These are phyloP conservation scores for Dryas integrifolia DNA, from an alignment of 331 rosid genomes.

Conservation along the genomic window DNA sequence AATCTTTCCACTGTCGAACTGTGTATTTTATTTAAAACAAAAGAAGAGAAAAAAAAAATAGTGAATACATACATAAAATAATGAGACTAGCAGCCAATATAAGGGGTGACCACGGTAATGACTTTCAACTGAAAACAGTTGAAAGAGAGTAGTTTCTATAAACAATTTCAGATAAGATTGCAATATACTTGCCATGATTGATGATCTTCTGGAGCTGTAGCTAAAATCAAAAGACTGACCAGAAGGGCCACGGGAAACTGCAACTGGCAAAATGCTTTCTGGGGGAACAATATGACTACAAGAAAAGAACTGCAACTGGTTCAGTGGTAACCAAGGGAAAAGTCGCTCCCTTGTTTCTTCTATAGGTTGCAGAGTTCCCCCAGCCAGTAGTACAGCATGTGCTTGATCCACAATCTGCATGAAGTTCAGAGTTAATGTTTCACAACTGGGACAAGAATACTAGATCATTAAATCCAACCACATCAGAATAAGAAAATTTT, in stretches of 20 bases:
- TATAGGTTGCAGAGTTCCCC: constrained; percentile 90
- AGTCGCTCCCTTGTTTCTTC: constrained; percentile 93
- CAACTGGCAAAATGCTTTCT: constrained; percentile 77
- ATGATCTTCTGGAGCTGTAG: constrained; percentile 68
- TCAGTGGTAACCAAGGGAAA: constrained; percentile 65
- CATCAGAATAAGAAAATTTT: constrained; percentile 24
- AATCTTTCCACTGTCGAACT: background rate
- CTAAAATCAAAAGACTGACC: constrained; percentile 83
- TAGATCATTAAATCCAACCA: background rate
- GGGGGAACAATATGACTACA: constrained; percentile 86
- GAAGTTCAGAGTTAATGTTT: constrained; percentile 29
- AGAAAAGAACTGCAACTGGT: constrained; percentile 76
- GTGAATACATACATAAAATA: background rate
- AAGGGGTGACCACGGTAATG: background rate
- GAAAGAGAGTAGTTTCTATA: background rate
- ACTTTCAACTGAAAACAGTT: background rate
- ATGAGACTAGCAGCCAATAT: background rate
- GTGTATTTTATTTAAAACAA: too few species aligned
- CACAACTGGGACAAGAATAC: constrained; percentile 22
- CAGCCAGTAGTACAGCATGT: constrained; percentile 84
- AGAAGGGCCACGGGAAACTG: constrained; percentile 82
- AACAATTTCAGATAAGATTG: constrained; percentile 20
- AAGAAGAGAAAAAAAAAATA: too few species aligned
- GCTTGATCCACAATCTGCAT: constrained; percentile 76
- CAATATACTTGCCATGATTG: constrained; percentile 47